phyloP scores from a whole-genome alignment of 2,329 filamentous ascomycete genomes.

The Trichophyton schoenleinii region DNA sequence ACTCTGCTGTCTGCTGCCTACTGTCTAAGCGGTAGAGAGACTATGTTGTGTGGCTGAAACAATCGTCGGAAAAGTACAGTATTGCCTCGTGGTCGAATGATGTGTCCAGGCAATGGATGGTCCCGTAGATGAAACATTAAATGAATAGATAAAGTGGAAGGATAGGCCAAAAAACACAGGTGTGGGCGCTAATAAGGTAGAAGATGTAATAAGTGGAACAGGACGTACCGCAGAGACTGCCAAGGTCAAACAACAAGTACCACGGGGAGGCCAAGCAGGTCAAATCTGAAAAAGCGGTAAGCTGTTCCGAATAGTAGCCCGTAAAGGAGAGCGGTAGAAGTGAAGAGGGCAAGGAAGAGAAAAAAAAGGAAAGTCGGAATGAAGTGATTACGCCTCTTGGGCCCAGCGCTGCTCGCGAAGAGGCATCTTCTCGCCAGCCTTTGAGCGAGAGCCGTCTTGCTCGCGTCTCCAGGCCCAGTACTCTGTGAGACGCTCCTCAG shows the following conservation, averaged over 20 bases:
- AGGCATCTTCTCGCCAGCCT: constrained; percentile 48
- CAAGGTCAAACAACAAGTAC: background rate
- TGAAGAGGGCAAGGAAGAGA: background rate
- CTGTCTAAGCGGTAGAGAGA: background rate
- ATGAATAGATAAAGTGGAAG: background rate
- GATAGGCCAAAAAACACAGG: background rate
- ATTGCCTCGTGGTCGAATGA: background rate
- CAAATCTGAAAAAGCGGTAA: background rate
- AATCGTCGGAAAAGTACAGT: background rate
- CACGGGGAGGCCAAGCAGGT: background rate
- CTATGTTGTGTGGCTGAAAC: constrained; percentile 10
- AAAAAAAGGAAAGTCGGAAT: no score
- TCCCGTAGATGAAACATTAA: background rate
- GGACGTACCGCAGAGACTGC: background rate
- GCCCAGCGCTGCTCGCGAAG: constrained; percentile 73
- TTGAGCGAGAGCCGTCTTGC: constrained; percentile 47
- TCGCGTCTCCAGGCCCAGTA: constrained; percentile 88
- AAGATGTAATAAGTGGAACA: background rate
- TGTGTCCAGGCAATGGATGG: background rate
- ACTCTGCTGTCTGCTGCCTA: background rate
- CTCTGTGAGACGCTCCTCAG: constrained; percentile 72
- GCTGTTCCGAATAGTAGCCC: background rate
- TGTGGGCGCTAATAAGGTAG: background rate
- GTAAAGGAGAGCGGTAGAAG: background rate
- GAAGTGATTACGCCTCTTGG: constrained; percentile 31